phyloP scores from a whole-genome alignment of 805 yeast species.

The Sugiyamaella chiloensis region DNA sequence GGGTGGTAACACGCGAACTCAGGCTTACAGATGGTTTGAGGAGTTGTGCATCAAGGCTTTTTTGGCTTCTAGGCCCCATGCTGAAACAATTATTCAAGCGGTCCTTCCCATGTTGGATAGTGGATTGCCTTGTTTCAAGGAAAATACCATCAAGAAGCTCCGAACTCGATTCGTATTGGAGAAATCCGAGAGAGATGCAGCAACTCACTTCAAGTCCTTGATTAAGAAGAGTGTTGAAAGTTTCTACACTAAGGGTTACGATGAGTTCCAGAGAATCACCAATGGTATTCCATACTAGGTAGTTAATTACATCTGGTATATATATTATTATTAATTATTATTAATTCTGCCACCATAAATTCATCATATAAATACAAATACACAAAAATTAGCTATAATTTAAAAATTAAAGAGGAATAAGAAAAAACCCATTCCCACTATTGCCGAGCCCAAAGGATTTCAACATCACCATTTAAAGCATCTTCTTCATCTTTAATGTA shows the following conservation, averaged over 20 bases:
- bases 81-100: constrained; percentile 78
- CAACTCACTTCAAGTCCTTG: constrained; percentile 67
- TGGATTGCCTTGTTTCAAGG: constrained; percentile 93
- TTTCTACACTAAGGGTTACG: constrained; percentile 88
- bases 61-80: constrained; percentile 81
- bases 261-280: constrained; percentile 93
- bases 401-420: too few relatives aligned
- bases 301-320: too few relatives aligned
- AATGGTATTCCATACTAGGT: constrained; percentile 90
- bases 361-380: constrained; percentile 8
- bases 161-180: constrained; percentile 75
- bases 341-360: not conserved
- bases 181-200: constrained; percentile 83
- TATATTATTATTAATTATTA: too few relatives aligned
- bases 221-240: constrained; percentile 82
- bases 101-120: constrained; percentile 91
- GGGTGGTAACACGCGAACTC: constrained; percentile 87
- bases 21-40: constrained; percentile 90
- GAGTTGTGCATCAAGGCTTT: constrained; percentile 92
- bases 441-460: constrained; percentile 13
- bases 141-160: constrained; percentile 72
- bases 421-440: not conserved
- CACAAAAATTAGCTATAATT: constrained; percentile 1
- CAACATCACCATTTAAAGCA: constrained; percentile 3
- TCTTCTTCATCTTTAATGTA: constrained; percentile 7